A percentile compares a stretch with the other conserved stretches of the same genome.
Conservation (phyloP, 163 green algal species). For the Trebouxiophyceae sp. region DNA sequence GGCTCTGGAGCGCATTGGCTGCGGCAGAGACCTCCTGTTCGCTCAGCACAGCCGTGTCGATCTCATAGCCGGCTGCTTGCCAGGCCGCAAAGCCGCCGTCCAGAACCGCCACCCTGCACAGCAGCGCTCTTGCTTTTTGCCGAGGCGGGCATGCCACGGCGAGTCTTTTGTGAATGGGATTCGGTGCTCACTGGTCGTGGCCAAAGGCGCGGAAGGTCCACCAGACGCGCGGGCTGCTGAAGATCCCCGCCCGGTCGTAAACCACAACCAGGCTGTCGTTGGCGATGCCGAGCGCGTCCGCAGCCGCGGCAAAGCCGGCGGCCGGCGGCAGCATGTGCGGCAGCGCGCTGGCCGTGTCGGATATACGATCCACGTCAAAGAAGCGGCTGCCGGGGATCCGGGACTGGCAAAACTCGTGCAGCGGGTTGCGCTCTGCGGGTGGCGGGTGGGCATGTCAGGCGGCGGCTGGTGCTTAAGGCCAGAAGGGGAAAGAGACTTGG, state of each 20-base stretch:
- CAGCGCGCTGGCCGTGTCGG: constrained; percentile 42
- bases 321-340: constrained; percentile 91
- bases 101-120: constrained; percentile 74
- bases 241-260: constrained; percentile 85
- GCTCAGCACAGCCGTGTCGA: constrained; percentile 35
- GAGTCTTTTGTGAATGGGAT: too few species aligned
- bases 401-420: constrained; percentile 50
- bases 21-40: constrained; percentile 21
- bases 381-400: constrained; percentile 73
- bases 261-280: constrained; percentile 67
- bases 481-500: background rate
- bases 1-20: too few species aligned
- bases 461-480: background rate
- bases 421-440: constrained; percentile 32
- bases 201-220: constrained; percentile 79
- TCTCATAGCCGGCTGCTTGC: constrained; percentile 31
- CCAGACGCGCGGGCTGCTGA: constrained; percentile 71
- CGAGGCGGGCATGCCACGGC: background rate
- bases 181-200: constrained; percentile 33
- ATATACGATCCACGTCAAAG: constrained; percentile 81
- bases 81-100: constrained; percentile 83
- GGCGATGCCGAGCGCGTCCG: constrained; percentile 70
- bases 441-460: too few species aligned
- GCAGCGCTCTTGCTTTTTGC: background rate
- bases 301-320: constrained; percentile 69